Evolutionary conservation across 179 eudicot genomes (phyloP).

Genomic region (Camellia oleifera): DNA sequence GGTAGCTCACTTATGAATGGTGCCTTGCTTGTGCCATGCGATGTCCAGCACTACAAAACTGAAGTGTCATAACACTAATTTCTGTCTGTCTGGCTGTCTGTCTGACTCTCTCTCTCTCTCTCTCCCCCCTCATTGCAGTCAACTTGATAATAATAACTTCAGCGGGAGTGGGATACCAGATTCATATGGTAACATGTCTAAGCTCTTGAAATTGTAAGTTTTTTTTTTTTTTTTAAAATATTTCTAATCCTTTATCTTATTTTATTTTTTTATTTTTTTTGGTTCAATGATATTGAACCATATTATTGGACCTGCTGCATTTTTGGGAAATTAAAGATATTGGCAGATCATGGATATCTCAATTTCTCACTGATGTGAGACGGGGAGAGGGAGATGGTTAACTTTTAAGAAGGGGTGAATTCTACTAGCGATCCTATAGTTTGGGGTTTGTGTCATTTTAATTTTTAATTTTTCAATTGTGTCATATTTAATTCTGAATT

Average conservation of each 20-base stretch:
- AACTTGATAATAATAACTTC: slow-evolving; percentile 59
- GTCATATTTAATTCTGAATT: no score
- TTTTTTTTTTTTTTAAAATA: no score
- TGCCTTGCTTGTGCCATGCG: neutral
- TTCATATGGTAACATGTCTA: slow-evolving; percentile 50
- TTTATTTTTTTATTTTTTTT: neutral
- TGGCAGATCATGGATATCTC: no score
- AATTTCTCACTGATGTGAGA: no score
- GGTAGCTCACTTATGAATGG: neutral
- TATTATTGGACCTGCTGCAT: neutral
- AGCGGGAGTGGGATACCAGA: slow-evolving; percentile 45
- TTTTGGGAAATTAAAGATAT: neutral
- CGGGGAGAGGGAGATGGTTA: no score
- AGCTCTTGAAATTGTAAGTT: slow-evolving; percentile 55
- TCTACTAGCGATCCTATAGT: no score
- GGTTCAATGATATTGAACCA: no score
- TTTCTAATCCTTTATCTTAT: no score
- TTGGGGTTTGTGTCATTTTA: no score
- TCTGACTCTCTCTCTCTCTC: neutral
- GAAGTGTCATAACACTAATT: neutral
- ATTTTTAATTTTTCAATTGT: no score
- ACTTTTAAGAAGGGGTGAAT: no score
- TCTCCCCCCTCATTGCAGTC: slow-evolving; percentile 37
- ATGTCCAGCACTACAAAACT: no score
- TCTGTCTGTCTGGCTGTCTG: neutral